Evolutionary conservation across 2,329 filamentous ascomycete species (phyloP), one percentile per base, ranked within the genome.

Genomic region (Talaromyces albobiverticillius): DNA sequence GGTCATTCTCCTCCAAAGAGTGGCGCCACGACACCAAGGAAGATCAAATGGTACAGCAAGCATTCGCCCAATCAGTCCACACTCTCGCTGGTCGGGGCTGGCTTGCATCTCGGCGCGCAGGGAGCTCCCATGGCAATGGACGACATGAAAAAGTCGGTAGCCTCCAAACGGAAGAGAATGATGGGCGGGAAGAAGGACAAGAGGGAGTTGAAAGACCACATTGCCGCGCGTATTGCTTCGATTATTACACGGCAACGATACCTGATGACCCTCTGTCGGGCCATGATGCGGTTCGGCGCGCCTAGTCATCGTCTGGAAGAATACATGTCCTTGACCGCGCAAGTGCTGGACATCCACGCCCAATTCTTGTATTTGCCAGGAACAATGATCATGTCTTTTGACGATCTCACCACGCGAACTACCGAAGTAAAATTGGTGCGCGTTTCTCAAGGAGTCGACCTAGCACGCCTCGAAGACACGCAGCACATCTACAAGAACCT

Each of bases 311-410:
- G 92, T 10, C 77, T 96, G 18, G 92, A 96, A 70, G 77, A 95
- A 67, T 96, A 95, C 69, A 86, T 96, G 83, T 86, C 82, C 59
- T 95, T 93, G 88, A 91, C 89, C 8, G 87, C 92, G 1, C 82
- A 89, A n/a, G 89, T 94, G 1, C 80, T 96, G 34, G 89, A 92
- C 69, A 92, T 96, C 14, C 88, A 95, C 60, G 88, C 87, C 5
- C 90, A 95, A 64, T 96, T 94, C 62, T 75, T 96, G 20, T 96
- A 96, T 67, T 83, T 96, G 26, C 91, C 92, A 0, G 89, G 89
- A 0, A 95, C 89, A 65, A 96, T 96, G 92, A 89, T 96, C 54
- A 88, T 96, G 66, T 93, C 90, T 4, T 96, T 96, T 65, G 91
- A 84, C 50, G 76, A 78, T 49, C 56, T 67, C 9, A 62, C 69